Conservation (phyloP, 495 filamentous ascomycete species). For the Hypoxylon lienhwacheense region DNA sequence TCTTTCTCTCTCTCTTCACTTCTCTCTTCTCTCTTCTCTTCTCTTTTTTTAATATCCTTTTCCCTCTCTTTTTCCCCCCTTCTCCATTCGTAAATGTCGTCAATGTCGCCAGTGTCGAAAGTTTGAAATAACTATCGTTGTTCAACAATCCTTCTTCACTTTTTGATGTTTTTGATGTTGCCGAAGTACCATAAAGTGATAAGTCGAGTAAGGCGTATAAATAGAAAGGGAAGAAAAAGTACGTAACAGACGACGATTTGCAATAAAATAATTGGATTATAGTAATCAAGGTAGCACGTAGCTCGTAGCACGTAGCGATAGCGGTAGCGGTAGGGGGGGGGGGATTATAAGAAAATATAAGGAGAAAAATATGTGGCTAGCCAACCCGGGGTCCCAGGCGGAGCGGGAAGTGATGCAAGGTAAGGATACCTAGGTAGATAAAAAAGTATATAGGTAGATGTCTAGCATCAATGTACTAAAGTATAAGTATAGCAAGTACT, state of each 20-base stretch:
- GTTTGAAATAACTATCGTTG: constrained; percentile 10
- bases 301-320: constrained; percentile 23
- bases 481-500: too few relatives aligned
- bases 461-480: too few relatives aligned
- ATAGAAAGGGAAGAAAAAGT: constrained; percentile 1
- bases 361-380: constrained; percentile 31
- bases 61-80: constrained; percentile 15
- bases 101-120: constrained; percentile 1
- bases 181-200: constrained; percentile 8
- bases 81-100: too few relatives aligned
- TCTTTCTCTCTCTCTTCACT: constrained; percentile 12
- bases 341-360: constrained; percentile 29
- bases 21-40: constrained; percentile 17
- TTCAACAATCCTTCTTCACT: constrained; percentile 10
- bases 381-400: constrained; percentile 28
- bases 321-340: constrained; percentile 10
- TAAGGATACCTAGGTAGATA: too few relatives aligned
- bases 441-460: too few relatives aligned
- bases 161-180: constrained; percentile 24
- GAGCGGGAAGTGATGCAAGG: constrained; percentile 38
- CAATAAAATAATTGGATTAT: constrained; percentile 21
- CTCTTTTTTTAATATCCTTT: constrained; percentile 6
- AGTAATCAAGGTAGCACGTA: constrained; percentile 32
- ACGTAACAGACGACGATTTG: constrained; percentile 10
- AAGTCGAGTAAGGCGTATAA: constrained; percentile 5